Evolutionary conservation across 129 eudicot species (phyloP), one percentile per base, ranked within the genome.

Genomic region (Apium graveolens): DNA sequence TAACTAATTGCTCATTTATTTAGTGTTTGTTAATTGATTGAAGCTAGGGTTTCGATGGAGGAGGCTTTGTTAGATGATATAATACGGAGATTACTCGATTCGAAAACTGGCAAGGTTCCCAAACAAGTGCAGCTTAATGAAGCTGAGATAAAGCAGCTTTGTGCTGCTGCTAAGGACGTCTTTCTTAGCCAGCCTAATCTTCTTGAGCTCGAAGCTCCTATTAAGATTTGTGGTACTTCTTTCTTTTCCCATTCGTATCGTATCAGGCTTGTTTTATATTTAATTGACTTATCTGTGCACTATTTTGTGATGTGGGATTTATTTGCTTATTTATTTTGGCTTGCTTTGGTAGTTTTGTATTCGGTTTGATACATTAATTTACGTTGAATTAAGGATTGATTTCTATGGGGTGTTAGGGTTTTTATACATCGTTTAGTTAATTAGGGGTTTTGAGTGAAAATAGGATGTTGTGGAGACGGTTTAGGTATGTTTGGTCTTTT

Each of bases 161-260:
- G 96, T 80, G 76, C 75, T 41, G 83, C 89, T 17, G 83, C 96
- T 46, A 90, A 85, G 83, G 96, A 88, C 48, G 83, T 90, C 37
- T 90, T 90, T 76, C 87, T 90, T 7, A 81, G 89, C 51, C 96
- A 90, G 77, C 96, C 96, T 70, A 90, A 88, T 76, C 87, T 90
- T 83, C 92, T 90, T 2, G 96, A 90, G 78, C 92, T 90, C 34
- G 96, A 90, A 80, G 96, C 96, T 84, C 96, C 96, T 38, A 90
- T 90, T 48, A 90, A 90, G 86, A 90, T 90, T 76, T 90, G 96
- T 62, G 96, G 96, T 90, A n/a, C n/a, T n/a, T n/a, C n/a, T n/a
- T n/a, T n/a, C n/a, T n/a, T n/a, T n/a, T n/a, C n/a, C n/a, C n/a
- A n/a, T n/a, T n/a, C n/a, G n/a, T n/a, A n/a, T n/a, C 24, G 45